These are phyloP conservation scores for Coprinopsis sp. DNA, from an alignment of 768 basidiomycete genomes.

Conservation along the genomic window DNA sequence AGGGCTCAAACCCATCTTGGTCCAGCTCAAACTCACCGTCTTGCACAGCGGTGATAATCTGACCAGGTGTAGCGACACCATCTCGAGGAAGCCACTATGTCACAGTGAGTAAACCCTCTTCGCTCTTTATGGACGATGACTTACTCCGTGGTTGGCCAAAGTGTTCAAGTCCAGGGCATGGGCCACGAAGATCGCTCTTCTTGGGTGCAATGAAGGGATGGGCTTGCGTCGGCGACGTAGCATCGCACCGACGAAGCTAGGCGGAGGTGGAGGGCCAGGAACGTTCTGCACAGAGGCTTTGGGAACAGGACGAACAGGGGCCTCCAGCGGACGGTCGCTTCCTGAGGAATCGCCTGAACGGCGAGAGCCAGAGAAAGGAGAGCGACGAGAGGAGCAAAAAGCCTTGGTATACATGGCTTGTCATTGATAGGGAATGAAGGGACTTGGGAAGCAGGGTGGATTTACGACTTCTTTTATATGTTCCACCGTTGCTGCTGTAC, in stretches of 20 bases:
- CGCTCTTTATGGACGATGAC: background rate
- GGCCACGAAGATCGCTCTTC: conserved; percentile 15
- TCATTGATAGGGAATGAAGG: too few relatives aligned
- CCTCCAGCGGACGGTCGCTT: too few relatives aligned
- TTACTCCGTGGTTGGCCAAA: conserved; percentile 18
- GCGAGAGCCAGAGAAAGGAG: too few relatives aligned
- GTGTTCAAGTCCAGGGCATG: conserved; percentile 20
- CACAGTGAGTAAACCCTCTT: background rate
- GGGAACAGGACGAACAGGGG: too few relatives aligned
- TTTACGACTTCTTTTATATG: too few relatives aligned
- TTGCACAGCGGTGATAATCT: conserved; percentile 14
- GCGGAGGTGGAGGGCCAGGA: conserved; percentile 5
- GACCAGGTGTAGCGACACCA: conserved; percentile 12
- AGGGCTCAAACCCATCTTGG: background rate
- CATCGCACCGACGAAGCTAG: conserved; percentile 10
- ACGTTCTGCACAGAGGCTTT: too few relatives aligned
- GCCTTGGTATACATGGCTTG: too few relatives aligned
- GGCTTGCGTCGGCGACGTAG: conserved; percentile 8
- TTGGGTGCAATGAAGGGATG: conserved; percentile 16
- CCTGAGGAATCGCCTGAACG: too few relatives aligned
- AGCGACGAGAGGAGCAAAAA: too few relatives aligned
- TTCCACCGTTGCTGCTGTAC: too few relatives aligned
- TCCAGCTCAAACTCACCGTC: conserved; percentile 9
- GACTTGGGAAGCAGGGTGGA: too few relatives aligned
- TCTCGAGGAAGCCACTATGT: conserved; percentile 12